Conservation (phyloP, 306 rosid genomes). For the Sicyos baderoa region DNA sequence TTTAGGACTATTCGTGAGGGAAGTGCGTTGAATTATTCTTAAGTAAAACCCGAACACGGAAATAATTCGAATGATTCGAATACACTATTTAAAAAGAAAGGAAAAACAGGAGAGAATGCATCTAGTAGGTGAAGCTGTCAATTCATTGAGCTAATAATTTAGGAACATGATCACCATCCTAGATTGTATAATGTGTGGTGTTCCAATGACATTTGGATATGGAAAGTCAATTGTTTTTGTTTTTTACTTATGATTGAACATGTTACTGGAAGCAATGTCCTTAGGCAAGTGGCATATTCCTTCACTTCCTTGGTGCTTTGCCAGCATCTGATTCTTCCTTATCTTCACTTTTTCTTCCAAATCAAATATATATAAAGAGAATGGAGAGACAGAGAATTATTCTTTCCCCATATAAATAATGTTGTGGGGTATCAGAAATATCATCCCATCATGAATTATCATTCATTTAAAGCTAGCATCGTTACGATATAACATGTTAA, state of each 20-base stretch:
- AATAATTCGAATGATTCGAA: too few relatives aligned
- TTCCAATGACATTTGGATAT: not conserved
- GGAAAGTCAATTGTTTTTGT: not conserved
- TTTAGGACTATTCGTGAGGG: too few relatives aligned
- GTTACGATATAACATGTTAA: not conserved
- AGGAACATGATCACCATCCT: not conserved
- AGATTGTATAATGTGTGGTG: not conserved
- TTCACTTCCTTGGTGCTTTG: constrained; percentile 1
- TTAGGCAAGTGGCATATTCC: constrained; percentile 3
- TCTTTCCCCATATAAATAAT: not conserved
- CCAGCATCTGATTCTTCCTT: constrained; percentile 8
- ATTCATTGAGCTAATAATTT: not conserved
- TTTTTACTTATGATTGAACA: not conserved
- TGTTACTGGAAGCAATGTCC: not conserved
- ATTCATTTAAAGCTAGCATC: not conserved
- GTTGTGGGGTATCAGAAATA: not conserved
- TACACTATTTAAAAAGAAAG: too few relatives aligned
- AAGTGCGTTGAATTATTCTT: too few relatives aligned
- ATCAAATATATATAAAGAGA: not conserved
- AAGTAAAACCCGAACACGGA: too few relatives aligned
- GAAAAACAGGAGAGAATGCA: too few relatives aligned
- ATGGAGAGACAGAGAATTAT: not conserved
- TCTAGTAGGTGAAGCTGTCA: not conserved
- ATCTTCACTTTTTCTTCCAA: not conserved
- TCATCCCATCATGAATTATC: not conserved